These are phyloP conservation scores for Syzygium malaccense DNA, from an alignment of 441 rosid species.

Conservation along the genomic window DNA sequence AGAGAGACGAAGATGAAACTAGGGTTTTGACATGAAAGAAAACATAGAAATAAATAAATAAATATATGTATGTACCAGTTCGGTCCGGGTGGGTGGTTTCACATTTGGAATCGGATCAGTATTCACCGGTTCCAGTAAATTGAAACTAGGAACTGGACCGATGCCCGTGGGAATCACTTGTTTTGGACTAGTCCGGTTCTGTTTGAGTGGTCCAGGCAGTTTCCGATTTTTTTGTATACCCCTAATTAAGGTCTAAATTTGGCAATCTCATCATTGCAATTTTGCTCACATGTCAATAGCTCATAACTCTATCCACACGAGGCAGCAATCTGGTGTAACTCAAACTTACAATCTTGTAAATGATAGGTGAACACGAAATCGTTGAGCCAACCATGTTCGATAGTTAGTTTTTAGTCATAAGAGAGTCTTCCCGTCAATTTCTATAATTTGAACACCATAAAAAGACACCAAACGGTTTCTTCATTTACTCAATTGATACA, in stretches of 20 bases:
- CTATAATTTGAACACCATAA: not conserved
- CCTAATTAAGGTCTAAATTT: not conserved
- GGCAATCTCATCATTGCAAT: not conserved
- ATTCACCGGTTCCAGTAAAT: too few species aligned
- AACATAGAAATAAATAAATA: not conserved
- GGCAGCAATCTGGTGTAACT: not conserved
- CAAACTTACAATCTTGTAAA: not conserved
- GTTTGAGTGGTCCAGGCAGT: too few species aligned
- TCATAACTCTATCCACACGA: not conserved
- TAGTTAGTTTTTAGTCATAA: not conserved
- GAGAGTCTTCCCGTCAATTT: not conserved
- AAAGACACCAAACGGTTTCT: not conserved
- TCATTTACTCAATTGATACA: not conserved
- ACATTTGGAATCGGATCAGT: too few species aligned
- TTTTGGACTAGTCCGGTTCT: too few species aligned
- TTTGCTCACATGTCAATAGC: not conserved
- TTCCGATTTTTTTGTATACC: too few species aligned
- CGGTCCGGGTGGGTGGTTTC: too few species aligned
- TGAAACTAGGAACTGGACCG: too few species aligned
- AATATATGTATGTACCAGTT: too few species aligned
- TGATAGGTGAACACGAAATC: not conserved
- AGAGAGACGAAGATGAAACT: not conserved
- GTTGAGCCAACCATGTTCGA: fast-evolving
- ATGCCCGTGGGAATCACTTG: too few species aligned
- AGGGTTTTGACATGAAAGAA: not conserved